Conservation (phyloP, 208 protist species). For the Angomonas ambiguus region DNA sequence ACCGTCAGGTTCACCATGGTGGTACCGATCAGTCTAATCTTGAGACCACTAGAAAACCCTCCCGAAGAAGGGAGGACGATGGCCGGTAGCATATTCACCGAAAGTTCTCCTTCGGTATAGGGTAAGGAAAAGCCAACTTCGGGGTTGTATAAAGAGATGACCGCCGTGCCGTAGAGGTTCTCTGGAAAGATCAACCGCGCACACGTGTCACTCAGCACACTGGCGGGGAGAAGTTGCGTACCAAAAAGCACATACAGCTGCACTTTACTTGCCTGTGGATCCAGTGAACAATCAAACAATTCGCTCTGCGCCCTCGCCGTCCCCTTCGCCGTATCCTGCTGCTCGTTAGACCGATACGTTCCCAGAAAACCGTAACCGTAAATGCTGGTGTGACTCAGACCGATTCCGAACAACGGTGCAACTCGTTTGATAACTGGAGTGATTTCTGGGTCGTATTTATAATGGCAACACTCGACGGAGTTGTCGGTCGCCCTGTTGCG, state of each 20-base stretch:
- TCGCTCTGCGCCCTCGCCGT: not conserved
- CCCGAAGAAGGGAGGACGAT: conserved; percentile 20
- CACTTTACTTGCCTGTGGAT: not conserved
- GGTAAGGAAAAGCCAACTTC: conserved; percentile 19
- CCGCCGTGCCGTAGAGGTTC: conserved; percentile 18
- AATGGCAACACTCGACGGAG: conserved; percentile 25
- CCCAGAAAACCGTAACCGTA: conserved; percentile 16
- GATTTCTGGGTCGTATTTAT: conserved; percentile 24
- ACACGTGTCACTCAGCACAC: conserved; percentile 10
- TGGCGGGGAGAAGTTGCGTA: not conserved
- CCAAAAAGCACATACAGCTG: conserved; percentile 16
- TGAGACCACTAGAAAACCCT: conserved; percentile 16
- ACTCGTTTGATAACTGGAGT: conserved; percentile 28
- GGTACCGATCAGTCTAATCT: conserved; percentile 26
- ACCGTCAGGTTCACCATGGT: not conserved
- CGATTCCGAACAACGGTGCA: conserved; percentile 21
- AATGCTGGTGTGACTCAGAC: conserved; percentile 17
- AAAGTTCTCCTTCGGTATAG: conserved; percentile 5
- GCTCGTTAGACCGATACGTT: not conserved
- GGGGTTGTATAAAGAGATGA: conserved; percentile 16
- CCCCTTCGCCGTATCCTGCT: conserved; percentile 1
- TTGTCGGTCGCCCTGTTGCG: conserved; percentile 17
- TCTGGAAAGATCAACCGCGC: conserved; percentile 16
- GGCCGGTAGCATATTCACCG: conserved; percentile 26
- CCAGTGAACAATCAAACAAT: conserved; percentile 3